Evolutionary conservation across 805 yeast species (phyloP).

Genomic region (Starmerella scarabaei): DNA sequence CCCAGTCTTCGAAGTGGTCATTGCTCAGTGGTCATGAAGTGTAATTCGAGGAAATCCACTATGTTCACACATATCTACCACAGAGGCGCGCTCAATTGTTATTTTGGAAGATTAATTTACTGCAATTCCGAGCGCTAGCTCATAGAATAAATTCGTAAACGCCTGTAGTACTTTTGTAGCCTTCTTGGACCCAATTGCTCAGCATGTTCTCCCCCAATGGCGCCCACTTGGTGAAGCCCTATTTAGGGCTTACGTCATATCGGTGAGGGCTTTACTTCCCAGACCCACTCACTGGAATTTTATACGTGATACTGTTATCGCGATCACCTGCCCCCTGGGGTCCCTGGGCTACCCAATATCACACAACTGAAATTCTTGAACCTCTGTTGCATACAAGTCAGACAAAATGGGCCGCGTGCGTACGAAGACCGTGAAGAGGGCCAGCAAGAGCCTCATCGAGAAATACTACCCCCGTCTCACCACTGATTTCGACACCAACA

Average conservation of each 20-base stretch:
- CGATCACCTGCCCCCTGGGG: constrained; percentile 1
- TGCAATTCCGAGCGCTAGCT: no score
- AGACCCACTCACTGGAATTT: constrained; percentile 1
- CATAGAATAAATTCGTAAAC: no score
- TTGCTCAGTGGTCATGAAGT: no score
- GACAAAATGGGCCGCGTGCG: constrained; percentile 88
- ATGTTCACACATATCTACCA: no score
- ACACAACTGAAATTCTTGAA: constrained; percentile 17
- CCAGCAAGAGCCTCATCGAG: constrained; percentile 98
- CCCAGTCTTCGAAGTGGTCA: no score
- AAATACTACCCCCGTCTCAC: constrained; percentile 99
- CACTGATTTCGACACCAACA: constrained; percentile 98
- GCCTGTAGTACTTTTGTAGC: no score
- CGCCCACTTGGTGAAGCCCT: neutral
- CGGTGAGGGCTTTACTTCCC: neutral
- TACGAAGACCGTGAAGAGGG: constrained; percentile 99
- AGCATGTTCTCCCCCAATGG: no score
- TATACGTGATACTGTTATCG: neutral
- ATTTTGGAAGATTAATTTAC: no score
- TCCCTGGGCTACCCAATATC: neutral
- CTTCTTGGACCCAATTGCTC: no score
- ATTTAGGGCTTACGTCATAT: constrained; percentile 2
- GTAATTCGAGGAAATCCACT: no score
- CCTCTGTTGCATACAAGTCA: constrained; percentile 6
- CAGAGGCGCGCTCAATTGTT: no score